Conservation (phyloP, 148 eudicot genomes). For the Pouteria glomerata region DNA sequence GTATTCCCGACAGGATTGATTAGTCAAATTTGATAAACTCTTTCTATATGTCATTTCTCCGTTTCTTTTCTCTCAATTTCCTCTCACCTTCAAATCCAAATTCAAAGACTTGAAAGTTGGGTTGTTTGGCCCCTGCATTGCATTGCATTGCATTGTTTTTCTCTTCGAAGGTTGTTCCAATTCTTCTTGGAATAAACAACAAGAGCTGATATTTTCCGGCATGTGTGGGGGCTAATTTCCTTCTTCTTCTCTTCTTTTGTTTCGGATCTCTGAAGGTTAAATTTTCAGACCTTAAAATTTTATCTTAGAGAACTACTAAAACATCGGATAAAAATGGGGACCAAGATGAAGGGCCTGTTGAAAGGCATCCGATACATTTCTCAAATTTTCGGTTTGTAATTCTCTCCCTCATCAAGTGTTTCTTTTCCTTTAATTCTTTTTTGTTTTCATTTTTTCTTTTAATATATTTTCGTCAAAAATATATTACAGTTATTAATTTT, state of each 20-base stretch:
- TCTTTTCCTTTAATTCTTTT: neutral
- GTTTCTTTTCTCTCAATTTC: neutral
- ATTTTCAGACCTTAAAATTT: slow-evolving; percentile 6
- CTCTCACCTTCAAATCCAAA: slow-evolving; percentile 16
- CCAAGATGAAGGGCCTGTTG: slow-evolving; percentile 64
- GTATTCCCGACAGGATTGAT: neutral
- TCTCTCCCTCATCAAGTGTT: neutral
- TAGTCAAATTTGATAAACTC: neutral
- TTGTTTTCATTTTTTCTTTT: no score
- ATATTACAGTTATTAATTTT: no score
- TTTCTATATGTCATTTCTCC: neutral
- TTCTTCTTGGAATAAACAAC: no score
- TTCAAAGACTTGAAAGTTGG: neutral
- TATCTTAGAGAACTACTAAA: neutral
- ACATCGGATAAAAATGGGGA: slow-evolving; percentile 18
- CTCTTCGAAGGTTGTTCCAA: slow-evolving; percentile 15
- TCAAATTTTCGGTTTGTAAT: slow-evolving; percentile 47
- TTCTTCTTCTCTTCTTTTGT: neutral
- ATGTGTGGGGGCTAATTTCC: no score
- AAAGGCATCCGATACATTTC: slow-evolving; percentile 60
- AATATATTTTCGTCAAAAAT: no score
- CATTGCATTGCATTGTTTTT: slow-evolving; percentile 5
- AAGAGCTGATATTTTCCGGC: no score
- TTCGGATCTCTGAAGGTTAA: slow-evolving; percentile 16
- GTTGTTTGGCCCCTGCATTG: neutral